Evolutionary conservation across 495 filamentous ascomycete species (phyloP).

Genomic region (Neurospora sp.): DNA sequence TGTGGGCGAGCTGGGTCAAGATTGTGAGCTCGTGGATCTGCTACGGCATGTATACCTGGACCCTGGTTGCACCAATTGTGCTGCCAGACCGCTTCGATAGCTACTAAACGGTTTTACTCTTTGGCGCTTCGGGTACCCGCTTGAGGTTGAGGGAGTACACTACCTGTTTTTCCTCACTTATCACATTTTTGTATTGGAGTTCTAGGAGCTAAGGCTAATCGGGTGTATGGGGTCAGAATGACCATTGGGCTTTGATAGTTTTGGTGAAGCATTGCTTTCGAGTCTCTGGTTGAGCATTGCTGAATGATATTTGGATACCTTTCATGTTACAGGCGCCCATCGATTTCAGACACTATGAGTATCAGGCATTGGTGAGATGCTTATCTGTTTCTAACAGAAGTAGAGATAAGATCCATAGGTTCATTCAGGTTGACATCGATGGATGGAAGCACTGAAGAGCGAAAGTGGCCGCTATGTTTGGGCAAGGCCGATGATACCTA

Average conservation of each 20-base stretch:
- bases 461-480: background rate
- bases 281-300: background rate
- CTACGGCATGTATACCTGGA: constrained; percentile 91
- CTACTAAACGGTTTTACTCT: constrained; percentile 12
- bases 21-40: constrained; percentile 97
- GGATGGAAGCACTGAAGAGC: background rate
- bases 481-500: background rate
- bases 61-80: constrained; percentile 72
- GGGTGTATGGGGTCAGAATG: background rate
- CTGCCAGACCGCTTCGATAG: constrained; percentile 77
- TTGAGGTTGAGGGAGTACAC: background rate
- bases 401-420: background rate
- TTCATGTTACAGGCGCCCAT: background rate
- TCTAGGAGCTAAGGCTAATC: background rate
- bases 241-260: background rate
- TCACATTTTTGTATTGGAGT: background rate
- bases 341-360: background rate
- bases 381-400: background rate
- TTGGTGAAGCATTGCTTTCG: background rate
- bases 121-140: background rate
- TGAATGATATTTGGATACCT: background rate
- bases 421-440: background rate
- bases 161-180: background rate
- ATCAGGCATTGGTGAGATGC: background rate
- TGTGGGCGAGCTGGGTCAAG: constrained; percentile 99